A percentile compares a stretch with the other conserved stretches of the same genome.
phyloP scores from a whole-genome alignment of 2,329 filamentous ascomycete genomes.

The Phaeoacremonium minimum region DNA sequence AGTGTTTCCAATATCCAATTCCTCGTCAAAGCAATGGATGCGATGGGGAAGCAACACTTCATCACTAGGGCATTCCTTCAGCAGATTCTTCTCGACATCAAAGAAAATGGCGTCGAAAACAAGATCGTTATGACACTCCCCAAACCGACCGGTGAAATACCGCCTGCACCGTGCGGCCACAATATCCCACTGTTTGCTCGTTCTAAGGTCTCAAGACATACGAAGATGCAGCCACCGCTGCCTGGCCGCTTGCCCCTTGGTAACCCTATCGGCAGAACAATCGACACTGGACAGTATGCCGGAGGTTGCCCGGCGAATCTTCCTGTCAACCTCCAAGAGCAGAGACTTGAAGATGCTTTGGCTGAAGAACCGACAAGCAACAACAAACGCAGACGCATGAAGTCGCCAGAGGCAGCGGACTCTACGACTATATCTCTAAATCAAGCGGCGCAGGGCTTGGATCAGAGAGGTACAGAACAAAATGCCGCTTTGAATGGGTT shows the following conservation, averaged over 20 bases:
- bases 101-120: slow-evolving; percentile 38
- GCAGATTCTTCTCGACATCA: slow-evolving; percentile 79
- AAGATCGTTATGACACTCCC: slow-evolving; percentile 7
- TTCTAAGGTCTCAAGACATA: slow-evolving; percentile 35
- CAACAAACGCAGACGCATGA: too few species aligned
- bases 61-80: slow-evolving; percentile 82
- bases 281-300: too few species aligned
- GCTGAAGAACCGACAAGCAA: too few species aligned
- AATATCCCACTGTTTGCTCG: slow-evolving; percentile 46
- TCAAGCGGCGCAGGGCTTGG: too few species aligned
- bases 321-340: too few species aligned
- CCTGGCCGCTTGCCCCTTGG: slow-evolving; percentile 39
- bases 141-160: slow-evolving; percentile 9
- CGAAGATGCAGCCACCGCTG: slow-evolving; percentile 32
- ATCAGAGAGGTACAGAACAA: too few species aligned
- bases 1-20: slow-evolving; percentile 61
- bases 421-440: too few species aligned
- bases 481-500: too few species aligned
- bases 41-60: slow-evolving; percentile 67
- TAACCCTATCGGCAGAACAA: slow-evolving; percentile 21
- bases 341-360: too few species aligned
- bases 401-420: too few species aligned
- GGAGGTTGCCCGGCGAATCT: too few species aligned
- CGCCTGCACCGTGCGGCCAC: slow-evolving; percentile 12
- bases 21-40: slow-evolving; percentile 72